phyloP scores from a whole-genome alignment of 2,329 filamentous ascomycete species.

The Trichophyton rubrum region DNA sequence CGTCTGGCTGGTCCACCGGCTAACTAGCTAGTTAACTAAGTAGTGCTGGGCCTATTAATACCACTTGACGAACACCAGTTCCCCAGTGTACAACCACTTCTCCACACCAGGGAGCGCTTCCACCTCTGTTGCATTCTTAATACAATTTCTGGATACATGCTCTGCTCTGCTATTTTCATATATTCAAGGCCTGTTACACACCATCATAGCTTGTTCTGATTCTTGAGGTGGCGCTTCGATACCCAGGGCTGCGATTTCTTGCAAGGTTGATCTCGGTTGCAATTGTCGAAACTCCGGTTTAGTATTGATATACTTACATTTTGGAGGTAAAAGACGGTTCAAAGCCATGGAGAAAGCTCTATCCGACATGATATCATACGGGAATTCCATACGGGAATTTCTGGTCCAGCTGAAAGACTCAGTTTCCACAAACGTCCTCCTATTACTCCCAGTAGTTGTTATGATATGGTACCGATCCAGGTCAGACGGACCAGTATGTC shows the following conservation, averaged over 20 bases:
- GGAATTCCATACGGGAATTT: not conserved
- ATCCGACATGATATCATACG: constrained; percentile 6
- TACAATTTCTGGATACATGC: not conserved
- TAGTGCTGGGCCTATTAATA: not conserved
- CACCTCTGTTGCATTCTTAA: not conserved
- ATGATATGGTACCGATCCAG: constrained; percentile 6
- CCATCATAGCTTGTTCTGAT: no score
- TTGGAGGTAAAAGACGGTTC: not conserved
- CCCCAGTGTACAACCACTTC: not conserved
- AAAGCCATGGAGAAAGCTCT: not conserved
- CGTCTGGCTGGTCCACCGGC: no score
- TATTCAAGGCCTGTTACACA: not conserved
- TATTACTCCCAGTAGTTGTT: constrained; percentile 6
- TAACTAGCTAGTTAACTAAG: no score
- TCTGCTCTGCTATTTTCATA: not conserved
- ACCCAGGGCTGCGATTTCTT: not conserved
- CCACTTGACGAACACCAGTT: not conserved
- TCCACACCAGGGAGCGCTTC: not conserved
- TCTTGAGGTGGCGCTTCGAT: not conserved
- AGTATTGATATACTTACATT: not conserved
- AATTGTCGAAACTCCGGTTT: not conserved
- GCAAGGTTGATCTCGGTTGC: not conserved
- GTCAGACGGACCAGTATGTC: not conserved
- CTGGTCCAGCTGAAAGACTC: not conserved
- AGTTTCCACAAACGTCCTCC: constrained; percentile 6